phyloP scores from a whole-genome alignment of 2,329 filamentous ascomycete species.

The Xylaria sp. region DNA sequence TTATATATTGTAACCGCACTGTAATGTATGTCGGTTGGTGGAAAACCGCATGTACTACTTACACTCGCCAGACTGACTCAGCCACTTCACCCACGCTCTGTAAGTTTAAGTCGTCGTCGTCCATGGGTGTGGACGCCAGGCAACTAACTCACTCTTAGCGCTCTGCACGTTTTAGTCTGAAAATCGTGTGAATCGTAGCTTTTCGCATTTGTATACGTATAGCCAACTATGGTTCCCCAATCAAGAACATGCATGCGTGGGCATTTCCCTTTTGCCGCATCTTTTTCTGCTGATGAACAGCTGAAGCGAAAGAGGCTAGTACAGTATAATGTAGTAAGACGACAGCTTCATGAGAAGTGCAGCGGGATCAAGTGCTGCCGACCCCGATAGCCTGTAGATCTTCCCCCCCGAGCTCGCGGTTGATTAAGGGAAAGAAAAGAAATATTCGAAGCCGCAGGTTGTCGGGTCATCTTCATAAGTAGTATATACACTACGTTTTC shows the following conservation, averaged over 20 bases:
- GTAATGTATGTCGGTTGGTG: not conserved
- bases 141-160: not conserved
- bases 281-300: not conserved
- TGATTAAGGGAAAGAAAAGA: not conserved
- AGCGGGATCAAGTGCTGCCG: not conserved
- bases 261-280: not conserved
- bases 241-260: not conserved
- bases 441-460: not conserved
- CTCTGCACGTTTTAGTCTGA: conserved; percentile 1
- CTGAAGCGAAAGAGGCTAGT: too few relatives aligned
- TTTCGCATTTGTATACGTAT: too few relatives aligned
- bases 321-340: too few relatives aligned
- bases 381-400: not conserved
- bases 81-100: conserved; percentile 19
- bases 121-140: not conserved
- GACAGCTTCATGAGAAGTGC: not conserved
- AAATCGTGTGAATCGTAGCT: not conserved
- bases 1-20: conserved; percentile 4
- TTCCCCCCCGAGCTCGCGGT: not conserved
- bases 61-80: conserved; percentile 18
- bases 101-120: not conserved
- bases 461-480: not conserved
- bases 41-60: too few relatives aligned
- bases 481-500: not conserved
- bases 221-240: too few relatives aligned